Evolutionary conservation across 2,329 filamentous ascomycete species (phyloP), one percentile per base, ranked within the genome.

Genomic region (Proliferodiscus dingleyae): DNA sequence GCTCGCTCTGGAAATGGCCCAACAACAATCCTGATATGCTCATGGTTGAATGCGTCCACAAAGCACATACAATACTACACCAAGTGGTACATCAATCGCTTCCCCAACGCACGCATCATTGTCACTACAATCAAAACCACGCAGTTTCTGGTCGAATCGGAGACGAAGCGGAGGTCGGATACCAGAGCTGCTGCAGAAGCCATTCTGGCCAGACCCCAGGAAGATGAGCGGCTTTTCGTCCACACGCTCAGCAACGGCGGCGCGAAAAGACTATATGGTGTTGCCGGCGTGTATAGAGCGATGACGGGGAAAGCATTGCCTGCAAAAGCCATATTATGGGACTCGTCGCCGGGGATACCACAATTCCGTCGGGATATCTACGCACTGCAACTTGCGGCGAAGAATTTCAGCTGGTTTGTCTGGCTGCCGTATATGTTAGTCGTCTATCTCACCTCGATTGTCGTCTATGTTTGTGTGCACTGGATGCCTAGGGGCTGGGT

Each of bases 231-330:
- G 2, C 62, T 80, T 10, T 61, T 80, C 15, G 58, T 75, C 1
- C 77, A 80, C 45, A 64, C 66, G 52, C 77, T 81, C 70, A 80
- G 76, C 49, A 81, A 79, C 59, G 78, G 76, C 0, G 78, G 78
- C 11, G 74, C 69, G 13, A 75, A 56, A 22, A 32, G 55, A 6
- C 33, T 52, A 2, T 60, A 55, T 26, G 49, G 32, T 4, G 47
- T 61, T 4, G 41, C 50, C 5, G 47, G 33, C 10, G 41, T 41
- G 0, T 60, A 55, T 37, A 36, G 40, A 4, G 37, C 43, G 2
- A 8, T 30, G 5, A 56, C 52, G 2, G 52, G 52, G 2, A 47
- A 45, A 3, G 40, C 54, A 2, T 41, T 60, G 6, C 51, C 51
- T 3, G 46, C 44, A 2, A 45, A 45, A 38, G 39, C 46, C 1